Conservation (phyloP, 768 basidiomycete genomes). For the Tylopilus sp. region DNA sequence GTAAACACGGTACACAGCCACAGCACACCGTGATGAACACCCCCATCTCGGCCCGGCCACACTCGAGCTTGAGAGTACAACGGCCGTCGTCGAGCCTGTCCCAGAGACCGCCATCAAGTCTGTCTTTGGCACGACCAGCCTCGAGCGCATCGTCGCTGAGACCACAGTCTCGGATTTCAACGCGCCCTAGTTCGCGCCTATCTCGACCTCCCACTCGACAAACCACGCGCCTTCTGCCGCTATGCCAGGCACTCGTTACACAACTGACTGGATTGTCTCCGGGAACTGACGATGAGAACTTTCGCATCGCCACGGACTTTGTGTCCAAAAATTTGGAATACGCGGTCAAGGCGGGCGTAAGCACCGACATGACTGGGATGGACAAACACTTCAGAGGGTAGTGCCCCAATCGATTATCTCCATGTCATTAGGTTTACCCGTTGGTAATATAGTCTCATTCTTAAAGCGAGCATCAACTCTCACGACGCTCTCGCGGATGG, state of each 20-base stretch:
- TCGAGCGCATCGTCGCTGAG: conserved; percentile 39
- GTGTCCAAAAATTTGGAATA: conserved; percentile 58
- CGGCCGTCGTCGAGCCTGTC: conserved; percentile 38
- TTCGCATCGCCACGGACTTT: conserved; percentile 51
- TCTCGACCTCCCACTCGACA: conserved; percentile 53
- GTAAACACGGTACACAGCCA: neutral
- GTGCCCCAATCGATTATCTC: conserved; percentile 6
- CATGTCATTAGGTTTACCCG: conserved; percentile 10
- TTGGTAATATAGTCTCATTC: conserved; percentile 41
- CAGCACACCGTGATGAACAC: conserved; percentile 19
- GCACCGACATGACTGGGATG: conserved; percentile 52
- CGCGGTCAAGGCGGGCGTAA: conserved; percentile 52
- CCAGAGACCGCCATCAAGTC: conserved; percentile 44
- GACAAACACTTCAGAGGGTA: conserved; percentile 58
- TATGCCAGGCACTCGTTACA: conserved; percentile 51
- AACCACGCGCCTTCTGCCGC: conserved; percentile 48
- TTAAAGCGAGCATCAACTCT: conserved; percentile 71
- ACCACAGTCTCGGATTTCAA: conserved; percentile 35
- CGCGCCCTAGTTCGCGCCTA: conserved; percentile 40
- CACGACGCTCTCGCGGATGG: conserved; percentile 60
- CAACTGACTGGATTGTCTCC: conserved; percentile 51
- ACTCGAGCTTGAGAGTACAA: conserved; percentile 19
- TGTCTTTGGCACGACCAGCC: conserved; percentile 42
- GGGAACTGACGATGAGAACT: conserved; percentile 41
- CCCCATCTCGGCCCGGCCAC: conserved; percentile 20